These are phyloP conservation scores for Pichia inconspicua DNA, from an alignment of 1,139 yeast species.

Conservation along the genomic window DNA sequence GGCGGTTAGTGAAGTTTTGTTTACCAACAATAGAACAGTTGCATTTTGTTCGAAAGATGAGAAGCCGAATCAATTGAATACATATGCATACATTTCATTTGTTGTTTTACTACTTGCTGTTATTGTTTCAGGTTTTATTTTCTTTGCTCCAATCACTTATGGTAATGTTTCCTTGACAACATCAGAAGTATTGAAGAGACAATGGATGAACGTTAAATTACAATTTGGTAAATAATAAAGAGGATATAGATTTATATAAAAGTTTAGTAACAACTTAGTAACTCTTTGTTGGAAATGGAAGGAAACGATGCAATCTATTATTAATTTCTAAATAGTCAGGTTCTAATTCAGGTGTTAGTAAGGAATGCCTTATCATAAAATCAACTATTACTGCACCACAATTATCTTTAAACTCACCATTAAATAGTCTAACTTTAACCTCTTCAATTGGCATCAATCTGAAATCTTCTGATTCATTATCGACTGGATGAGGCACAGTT, in stretches of 20 bases:
- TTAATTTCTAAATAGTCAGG: conserved; percentile 53
- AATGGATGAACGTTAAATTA: conserved; percentile 74
- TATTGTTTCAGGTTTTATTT: conserved; percentile 59
- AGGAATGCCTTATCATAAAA: conserved; percentile 77
- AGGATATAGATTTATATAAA: not conserved
- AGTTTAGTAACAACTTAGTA: not conserved
- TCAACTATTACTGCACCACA: conserved; percentile 77
- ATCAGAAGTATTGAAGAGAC: conserved; percentile 61
- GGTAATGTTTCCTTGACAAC: conserved; percentile 63
- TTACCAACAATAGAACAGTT: conserved; percentile 47
- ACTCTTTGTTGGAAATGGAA: conserved; percentile 57
- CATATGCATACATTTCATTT: conserved; percentile 28
- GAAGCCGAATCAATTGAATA: conserved; percentile 18
- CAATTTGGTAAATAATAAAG: conserved; percentile 66
- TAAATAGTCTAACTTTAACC: conserved; percentile 39
- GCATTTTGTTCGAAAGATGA: conserved; percentile 24
- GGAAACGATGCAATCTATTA: conserved; percentile 52
- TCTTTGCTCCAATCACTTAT: conserved; percentile 78
- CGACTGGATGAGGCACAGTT: conserved; percentile 62
- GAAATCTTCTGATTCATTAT: conserved; percentile 80
- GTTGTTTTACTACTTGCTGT: conserved; percentile 37
- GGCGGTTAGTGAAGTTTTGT: conserved; percentile 69
- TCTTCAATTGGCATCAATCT: conserved; percentile 52
- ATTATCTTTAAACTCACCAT: conserved; percentile 77
- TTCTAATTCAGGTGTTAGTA: conserved; percentile 37